Evolutionary conservation across 306 rosid species (phyloP), one percentile per base, ranked within the genome.

Genomic region (Sicyos edulis): DNA sequence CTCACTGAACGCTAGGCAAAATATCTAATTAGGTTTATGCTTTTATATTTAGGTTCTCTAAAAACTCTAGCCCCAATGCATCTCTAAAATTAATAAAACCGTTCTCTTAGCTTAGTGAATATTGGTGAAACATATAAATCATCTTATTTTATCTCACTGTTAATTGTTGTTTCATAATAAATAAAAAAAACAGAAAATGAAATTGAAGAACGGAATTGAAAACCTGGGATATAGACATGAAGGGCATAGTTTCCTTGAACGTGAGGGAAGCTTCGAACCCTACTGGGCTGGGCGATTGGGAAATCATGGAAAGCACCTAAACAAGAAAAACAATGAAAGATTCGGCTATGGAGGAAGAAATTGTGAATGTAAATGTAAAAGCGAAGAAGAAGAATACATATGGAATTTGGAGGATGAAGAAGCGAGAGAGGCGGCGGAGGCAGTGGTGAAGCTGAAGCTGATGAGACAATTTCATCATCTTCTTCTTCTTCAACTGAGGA

Each of bases 181-280:
- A 32, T 1, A 32, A 16, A 37, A 22, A 24, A 2, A 0, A 8
- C 5, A 3, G 45, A 15, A 61, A 61, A 16, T 21, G 32, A 61
- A 5, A 13, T 61, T 7, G 16, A 61, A 32, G 68, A 62, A 62
- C 16, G 24, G 16, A 9, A 62, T 62, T 62, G 63, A 60, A 15
- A 29, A 92, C 98, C 83, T 74, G 96, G 98, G 70, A 92, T 85
- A 76, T 90, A 92, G 34, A 92, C 84, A 67, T 92, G 96, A 51
- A 90, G 64, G 20, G 91, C 96, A 51, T 87, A 88, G 85, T 90
- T 90, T 26, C 98, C 98, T 57, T 92, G 88, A 1, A 84, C 82
- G 74, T 90, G 96, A 77, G 98, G 91, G 58, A 92, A 92, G 77
- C 73, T 85, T 81, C 98, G 82, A 58, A 90, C 68, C 83, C 88